Conservation (phyloP, 2,329 filamentous ascomycete species). For the Hysterium pulicare region DNA sequence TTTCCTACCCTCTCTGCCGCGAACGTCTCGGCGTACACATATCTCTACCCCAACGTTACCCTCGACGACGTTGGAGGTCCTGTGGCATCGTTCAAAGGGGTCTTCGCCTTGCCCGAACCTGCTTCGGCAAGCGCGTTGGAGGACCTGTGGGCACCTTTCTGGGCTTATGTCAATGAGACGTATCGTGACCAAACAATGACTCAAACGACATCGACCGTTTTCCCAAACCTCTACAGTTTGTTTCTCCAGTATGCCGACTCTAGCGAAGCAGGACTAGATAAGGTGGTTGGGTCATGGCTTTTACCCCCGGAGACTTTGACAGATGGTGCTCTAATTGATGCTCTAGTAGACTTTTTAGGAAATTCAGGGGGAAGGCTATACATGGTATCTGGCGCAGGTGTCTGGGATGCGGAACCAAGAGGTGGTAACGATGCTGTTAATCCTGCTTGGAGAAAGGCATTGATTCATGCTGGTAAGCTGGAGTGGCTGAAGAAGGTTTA, state of each 20-base stretch:
- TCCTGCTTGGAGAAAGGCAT: constrained; percentile 15
- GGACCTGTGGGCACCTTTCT: constrained; percentile 1
- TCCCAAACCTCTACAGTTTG: constrained; percentile 5
- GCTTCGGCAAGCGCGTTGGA: constrained; percentile 1
- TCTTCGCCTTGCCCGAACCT: constrained; percentile 4
- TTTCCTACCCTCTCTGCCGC: constrained; percentile 1
- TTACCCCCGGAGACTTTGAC: constrained; percentile 3
- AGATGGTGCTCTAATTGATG: constrained; percentile 1
- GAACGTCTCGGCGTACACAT: constrained; percentile 4
- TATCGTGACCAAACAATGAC: constrained; percentile 1
- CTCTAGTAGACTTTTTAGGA: constrained; percentile 1
- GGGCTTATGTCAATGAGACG: constrained; percentile 3
- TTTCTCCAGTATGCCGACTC: constrained; percentile 2
- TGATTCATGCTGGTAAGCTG: constrained; percentile 8
- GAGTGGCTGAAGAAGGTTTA: not conserved
- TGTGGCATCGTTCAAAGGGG: constrained; percentile 2
- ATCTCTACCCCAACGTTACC: constrained; percentile 2
- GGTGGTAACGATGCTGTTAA: constrained; percentile 13
- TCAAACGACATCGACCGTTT: constrained; percentile 2
- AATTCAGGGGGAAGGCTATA: constrained; percentile 3
- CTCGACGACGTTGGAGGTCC: not conserved
- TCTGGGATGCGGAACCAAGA: constrained; percentile 1
- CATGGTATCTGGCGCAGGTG: constrained; percentile 4
- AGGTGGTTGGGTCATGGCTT: constrained; percentile 5
- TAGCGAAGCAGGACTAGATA: constrained; percentile 3